Evolutionary conservation across 2,329 filamentous ascomycete genomes (phyloP).

Genomic region (Sporothrix mexicana): DNA sequence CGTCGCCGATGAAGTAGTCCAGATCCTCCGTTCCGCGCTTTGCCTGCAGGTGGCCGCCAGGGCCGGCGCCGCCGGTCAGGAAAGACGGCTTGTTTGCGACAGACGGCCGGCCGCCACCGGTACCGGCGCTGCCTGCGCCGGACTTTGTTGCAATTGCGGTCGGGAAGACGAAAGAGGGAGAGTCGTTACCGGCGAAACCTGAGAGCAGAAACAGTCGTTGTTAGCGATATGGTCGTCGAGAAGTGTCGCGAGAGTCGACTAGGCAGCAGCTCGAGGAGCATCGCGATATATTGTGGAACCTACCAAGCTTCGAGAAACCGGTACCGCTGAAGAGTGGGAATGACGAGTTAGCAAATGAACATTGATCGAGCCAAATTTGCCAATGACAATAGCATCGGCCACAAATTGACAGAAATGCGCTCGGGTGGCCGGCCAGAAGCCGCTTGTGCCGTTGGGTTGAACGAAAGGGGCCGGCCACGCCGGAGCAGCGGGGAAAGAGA

Average conservation of each 20-base stretch:
- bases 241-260: not conserved
- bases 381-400: not conserved
- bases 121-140: slow-evolving; percentile 71
- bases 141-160: slow-evolving; percentile 97
- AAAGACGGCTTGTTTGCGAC: slow-evolving; percentile 96
- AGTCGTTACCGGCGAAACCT: slow-evolving; percentile 99
- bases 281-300: slow-evolving; percentile 42
- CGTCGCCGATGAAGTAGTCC: slow-evolving; percentile 98
- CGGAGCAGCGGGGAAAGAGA: slow-evolving; percentile 38
- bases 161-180: slow-evolving; percentile 98
- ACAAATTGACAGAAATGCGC: not conserved
- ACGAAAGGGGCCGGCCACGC: slow-evolving; percentile 30
- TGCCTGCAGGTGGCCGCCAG: slow-evolving; percentile 78
- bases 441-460: not conserved
- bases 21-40: slow-evolving; percentile 97
- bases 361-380: not conserved
- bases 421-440: not conserved
- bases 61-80: slow-evolving; percentile 86
- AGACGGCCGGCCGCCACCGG: slow-evolving; percentile 85
- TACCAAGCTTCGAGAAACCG: slow-evolving; percentile 98
- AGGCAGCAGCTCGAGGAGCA: slow-evolving; percentile 35
- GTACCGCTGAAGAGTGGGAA: slow-evolving; percentile 75
- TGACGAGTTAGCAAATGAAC: slow-evolving; percentile 36
- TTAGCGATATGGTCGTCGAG: not conserved
- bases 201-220: slow-evolving; percentile 19